These are phyloP conservation scores for Colletotrichum abscissum DNA, from an alignment of 2,329 filamentous ascomycete genomes.

Conservation along the genomic window DNA sequence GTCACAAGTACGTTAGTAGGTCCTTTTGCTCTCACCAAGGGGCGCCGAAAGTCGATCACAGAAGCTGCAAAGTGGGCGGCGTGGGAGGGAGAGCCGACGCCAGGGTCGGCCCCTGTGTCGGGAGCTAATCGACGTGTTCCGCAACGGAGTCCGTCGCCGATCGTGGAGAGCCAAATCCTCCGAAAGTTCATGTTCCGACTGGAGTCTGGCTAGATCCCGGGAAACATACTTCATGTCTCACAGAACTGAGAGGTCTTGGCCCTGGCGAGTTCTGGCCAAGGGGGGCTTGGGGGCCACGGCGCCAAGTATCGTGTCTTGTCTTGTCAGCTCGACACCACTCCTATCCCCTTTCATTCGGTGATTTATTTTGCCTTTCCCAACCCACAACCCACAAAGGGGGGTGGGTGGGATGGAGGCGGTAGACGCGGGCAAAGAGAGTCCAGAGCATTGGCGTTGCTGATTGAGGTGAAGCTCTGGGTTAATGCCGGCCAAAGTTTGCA, in stretches of 20 bases:
- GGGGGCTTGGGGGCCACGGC: background rate
- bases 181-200: conserved; percentile 14
- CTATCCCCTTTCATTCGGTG: background rate
- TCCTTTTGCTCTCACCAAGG: background rate
- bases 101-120: conserved; percentile 25
- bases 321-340: background rate
- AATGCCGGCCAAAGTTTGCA: conserved; percentile 30
- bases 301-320: background rate
- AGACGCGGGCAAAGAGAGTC: background rate
- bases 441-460: conserved; percentile 24
- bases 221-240: conserved; percentile 1
- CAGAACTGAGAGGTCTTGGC: conserved; percentile 19
- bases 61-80: background rate
- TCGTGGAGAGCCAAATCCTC: conserved; percentile 25
- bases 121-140: conserved; percentile 30
- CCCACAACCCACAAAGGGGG: background rate
- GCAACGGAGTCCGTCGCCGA: conserved; percentile 31
- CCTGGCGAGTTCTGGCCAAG: background rate
- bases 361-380: background rate
- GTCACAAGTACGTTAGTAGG: background rate
- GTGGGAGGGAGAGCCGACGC: background rate
- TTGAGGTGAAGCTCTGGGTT: conserved; percentile 33
- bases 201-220: conserved; percentile 10
- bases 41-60: background rate
- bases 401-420: background rate